phyloP scores from a whole-genome alignment of 2,329 filamentous ascomycete species.

The Leptoxyphium fumago region DNA sequence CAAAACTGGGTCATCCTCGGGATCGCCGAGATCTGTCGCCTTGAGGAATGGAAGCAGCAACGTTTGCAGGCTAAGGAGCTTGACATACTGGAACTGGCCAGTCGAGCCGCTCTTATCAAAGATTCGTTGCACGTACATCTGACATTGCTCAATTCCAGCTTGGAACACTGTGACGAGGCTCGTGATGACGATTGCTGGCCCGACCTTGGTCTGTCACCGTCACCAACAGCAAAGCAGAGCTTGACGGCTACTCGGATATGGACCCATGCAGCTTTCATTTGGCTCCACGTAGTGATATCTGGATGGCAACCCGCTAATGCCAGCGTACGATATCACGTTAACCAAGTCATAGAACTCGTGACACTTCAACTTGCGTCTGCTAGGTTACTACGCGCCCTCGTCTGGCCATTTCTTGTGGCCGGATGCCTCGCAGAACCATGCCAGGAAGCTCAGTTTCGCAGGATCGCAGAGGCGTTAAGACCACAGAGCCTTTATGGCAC shows the following conservation, averaged over 20 bases:
- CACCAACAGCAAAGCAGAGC: no score
- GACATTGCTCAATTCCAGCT: background rate
- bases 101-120: background rate
- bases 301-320: background rate
- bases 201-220: no score
- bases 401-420: background rate
- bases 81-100: background rate
- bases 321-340: slow-evolving; percentile 7
- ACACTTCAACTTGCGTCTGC: slow-evolving; percentile 3
- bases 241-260: background rate
- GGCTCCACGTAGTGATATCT: background rate
- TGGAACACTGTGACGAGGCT: no score
- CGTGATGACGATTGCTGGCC: no score
- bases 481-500: background rate
- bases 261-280: background rate
- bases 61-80: slow-evolving; percentile 15
- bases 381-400: background rate
- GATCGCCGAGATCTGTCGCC: slow-evolving; percentile 38
- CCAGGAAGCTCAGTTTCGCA: background rate
- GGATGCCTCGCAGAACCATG: background rate
- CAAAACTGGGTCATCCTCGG: slow-evolving; percentile 42
- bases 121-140: background rate
- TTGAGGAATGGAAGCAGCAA: slow-evolving; percentile 42
- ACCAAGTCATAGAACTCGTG: slow-evolving; percentile 6
- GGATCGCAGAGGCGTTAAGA: background rate